These are phyloP conservation scores for Luffa aegyptiaca DNA, from an alignment of 306 rosid genomes.

Conservation along the genomic window DNA sequence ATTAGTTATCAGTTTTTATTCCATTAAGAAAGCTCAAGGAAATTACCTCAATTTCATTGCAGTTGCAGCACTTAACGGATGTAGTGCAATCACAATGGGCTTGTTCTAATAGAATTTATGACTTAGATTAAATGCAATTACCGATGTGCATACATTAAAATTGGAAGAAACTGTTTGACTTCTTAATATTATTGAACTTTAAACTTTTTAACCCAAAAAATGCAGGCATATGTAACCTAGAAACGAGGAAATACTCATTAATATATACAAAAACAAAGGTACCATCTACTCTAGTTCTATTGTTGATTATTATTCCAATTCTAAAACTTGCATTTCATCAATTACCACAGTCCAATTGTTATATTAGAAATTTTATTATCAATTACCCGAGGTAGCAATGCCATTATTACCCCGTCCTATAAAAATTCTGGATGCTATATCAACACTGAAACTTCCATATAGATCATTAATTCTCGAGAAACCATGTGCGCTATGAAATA, in stretches of 20 bases:
- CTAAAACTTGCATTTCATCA: not conserved
- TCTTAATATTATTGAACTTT: not conserved
- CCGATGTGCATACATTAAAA: not conserved
- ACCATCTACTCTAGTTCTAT: not conserved
- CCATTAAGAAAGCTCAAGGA: not conserved
- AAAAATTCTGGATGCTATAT: not conserved
- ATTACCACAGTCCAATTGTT: not conserved
- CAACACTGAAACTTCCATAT: not conserved
- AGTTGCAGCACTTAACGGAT: not conserved
- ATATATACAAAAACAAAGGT: not conserved
- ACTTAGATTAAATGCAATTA: not conserved
- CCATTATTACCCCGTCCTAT: not conserved
- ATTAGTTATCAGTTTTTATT: not conserved
- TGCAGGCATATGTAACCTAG: not conserved
- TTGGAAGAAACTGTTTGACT: not conserved
- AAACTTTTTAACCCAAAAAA: not conserved
- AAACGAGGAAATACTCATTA: not conserved
- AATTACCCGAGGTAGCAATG: not conserved
- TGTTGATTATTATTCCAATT: not conserved
- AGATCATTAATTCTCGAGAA: not conserved
- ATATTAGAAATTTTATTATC: not conserved
- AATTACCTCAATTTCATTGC: not conserved
- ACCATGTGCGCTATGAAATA: not conserved
- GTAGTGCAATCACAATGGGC: not conserved
- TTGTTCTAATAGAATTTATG: not conserved